Evolutionary conservation across 495 filamentous ascomycete genomes (phyloP).

Genomic region (Penicillium bialowiezense): DNA sequence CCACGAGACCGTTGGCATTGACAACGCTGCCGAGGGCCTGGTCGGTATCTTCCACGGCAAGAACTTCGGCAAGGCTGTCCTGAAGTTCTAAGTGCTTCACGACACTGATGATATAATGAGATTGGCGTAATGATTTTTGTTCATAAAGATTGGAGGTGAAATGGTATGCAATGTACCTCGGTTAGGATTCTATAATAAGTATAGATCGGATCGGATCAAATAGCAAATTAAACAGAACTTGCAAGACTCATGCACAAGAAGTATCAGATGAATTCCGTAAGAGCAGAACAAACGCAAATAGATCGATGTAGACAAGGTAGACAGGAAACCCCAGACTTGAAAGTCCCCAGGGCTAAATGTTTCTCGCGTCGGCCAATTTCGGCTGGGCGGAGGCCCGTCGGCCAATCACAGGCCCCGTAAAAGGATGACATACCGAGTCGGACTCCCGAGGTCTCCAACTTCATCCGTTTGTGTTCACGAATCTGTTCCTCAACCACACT

Average conservation of each 20-base stretch:
- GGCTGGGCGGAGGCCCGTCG: slow-evolving; percentile 38
- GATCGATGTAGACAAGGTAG: not conserved
- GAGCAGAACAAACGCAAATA: too few relatives aligned
- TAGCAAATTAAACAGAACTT: not conserved
- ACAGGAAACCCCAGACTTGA: not conserved
- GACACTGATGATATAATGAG: slow-evolving; percentile 11
- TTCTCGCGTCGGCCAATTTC: slow-evolving; percentile 43
- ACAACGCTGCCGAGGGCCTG: slow-evolving; percentile 75
- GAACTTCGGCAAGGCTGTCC: slow-evolving; percentile 89
- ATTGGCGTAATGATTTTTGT: slow-evolving; percentile 8
- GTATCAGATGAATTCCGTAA: too few relatives aligned
- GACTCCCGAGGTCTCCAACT: slow-evolving; percentile 47
- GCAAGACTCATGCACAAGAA: too few relatives aligned
- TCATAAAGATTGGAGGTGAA: not conserved
- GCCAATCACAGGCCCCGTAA: slow-evolving; percentile 43
- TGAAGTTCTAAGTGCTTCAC: slow-evolving; percentile 58
- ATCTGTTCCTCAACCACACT: slow-evolving; percentile 22
- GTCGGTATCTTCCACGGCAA: slow-evolving; percentile 84
- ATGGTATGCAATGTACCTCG: slow-evolving; percentile 4
- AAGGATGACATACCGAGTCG: slow-evolving; percentile 44
- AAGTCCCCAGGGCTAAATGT: slow-evolving; percentile 18
- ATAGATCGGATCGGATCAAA: not conserved
- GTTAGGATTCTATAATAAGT: slow-evolving; percentile 1
- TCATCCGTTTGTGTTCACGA: slow-evolving; percentile 31
- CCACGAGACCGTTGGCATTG: slow-evolving; percentile 73